Evolutionary conservation across 2,329 filamentous ascomycete species (phyloP), one percentile per base, ranked within the genome.

Genomic region (Xylariaceae sp.): DNA sequence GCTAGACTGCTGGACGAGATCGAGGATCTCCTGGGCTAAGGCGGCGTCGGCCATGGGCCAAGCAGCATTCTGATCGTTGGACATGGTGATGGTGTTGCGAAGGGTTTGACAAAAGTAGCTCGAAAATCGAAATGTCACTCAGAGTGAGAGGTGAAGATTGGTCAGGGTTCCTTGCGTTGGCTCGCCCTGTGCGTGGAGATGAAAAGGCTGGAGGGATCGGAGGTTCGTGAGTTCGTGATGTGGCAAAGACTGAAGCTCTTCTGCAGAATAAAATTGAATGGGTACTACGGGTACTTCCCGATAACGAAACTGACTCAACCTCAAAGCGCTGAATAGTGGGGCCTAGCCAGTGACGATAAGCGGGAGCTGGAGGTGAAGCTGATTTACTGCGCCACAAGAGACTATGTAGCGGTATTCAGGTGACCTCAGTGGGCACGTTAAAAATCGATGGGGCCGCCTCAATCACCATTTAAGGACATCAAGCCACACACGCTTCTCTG

Each of bases 21-120:
- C 87, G 56, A 96, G 82, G 57, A 96, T 83, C 69, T 91, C 85
- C 75, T 90, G 85, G 48, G 87, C 82, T 57, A 95, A 78, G 62
- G 82, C 80, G 66, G 82, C 78, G 66, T 89, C 86, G 70, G 87
- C 86, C 68, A 87, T 69, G 54, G 85, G 85, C 84, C 85, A 88
- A 58, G 85, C 83, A 11, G 44, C 32, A 14, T 51, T 7, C 46
- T 44, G n/a, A 38, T 42, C 30, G 18, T 48, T 15, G 22, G 44
- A 44, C n/a, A 41, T 42, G n/a, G 43, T n/a, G 14, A 38, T 5
- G 15, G 12, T 17, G 12, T 4, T 12, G 4, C 10, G 35, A 11
- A 4, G 35, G 35, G 4, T 38, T 15, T 7, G 32, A 31, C 4
- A 14, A 36, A 33, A 44, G 18, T n/a, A 48, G 31, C 35, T 7